phyloP scores from a whole-genome alignment of 345 rosid genomes.

The Linum tenue region DNA sequence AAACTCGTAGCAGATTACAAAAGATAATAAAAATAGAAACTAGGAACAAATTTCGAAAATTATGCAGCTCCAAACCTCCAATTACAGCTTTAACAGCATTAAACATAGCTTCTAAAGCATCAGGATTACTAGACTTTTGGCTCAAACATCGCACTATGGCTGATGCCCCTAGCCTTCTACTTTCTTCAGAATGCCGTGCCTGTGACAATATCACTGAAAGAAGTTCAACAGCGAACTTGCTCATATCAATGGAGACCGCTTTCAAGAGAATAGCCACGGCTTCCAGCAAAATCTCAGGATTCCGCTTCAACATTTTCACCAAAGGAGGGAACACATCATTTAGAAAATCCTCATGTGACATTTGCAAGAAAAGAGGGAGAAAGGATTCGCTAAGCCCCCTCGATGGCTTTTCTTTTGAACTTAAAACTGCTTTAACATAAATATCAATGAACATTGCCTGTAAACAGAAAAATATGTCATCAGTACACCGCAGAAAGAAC shows the following conservation, averaged over 20 bases:
- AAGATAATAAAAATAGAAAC: neutral
- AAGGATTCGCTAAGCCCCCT: conserved; percentile 55
- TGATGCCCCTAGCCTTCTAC: conserved; percentile 66
- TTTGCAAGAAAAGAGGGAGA: conserved; percentile 43
- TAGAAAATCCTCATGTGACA: conserved; percentile 76
- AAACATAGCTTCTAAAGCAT: conserved; percentile 76
- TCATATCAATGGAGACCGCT: conserved; percentile 65
- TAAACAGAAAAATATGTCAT: conserved; percentile 21
- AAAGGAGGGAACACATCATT: conserved; percentile 69
- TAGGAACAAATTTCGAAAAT: neutral
- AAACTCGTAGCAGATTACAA: neutral
- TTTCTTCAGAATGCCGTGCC: conserved; percentile 83
- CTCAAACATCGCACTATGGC: conserved; percentile 55
- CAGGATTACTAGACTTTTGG: conserved; percentile 88
- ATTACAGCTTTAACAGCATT: conserved; percentile 60
- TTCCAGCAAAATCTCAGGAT: conserved; percentile 89
- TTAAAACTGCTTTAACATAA: conserved; percentile 75
- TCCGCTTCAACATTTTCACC: conserved; percentile 89
- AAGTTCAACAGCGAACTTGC: conserved; percentile 77
- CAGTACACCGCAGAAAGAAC: conserved; percentile 3
- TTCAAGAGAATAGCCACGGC: conserved; percentile 62
- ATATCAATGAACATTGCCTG: conserved; percentile 67
- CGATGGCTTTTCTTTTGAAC: conserved; percentile 65
- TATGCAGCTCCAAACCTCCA: conserved; percentile 52
- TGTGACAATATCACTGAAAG: conserved; percentile 64